A percentile compares a stretch with the other conserved stretches of the same genome.
Conservation (phyloP, 495 filamentous ascomycete species). For the Neurospora discreta region DNA sequence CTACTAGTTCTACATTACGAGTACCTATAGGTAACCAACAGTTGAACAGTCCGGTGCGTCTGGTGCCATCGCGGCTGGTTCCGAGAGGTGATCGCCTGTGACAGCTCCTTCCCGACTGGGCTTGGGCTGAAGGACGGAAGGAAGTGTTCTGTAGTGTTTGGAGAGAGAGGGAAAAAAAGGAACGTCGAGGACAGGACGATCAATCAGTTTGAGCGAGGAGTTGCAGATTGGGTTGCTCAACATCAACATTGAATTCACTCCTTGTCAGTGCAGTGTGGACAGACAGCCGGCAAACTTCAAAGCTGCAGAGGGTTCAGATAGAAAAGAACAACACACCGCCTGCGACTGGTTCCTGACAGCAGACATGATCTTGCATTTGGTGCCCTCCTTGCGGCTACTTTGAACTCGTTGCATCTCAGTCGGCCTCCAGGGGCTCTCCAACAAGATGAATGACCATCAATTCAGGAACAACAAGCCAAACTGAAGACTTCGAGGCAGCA, state of each 20-base stretch:
- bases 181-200: neutral
- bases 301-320: neutral
- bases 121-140: neutral
- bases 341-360: neutral
- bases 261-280: too few species aligned
- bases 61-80: neutral
- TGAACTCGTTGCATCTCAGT: neutral
- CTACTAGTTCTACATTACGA: too few species aligned
- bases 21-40: neutral
- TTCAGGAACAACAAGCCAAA: too few species aligned
- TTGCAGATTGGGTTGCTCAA: neutral
- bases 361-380: neutral
- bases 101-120: neutral
- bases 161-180: neutral
- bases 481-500: neutral
- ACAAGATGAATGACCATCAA: neutral
- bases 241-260: neutral
- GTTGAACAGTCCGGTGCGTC: neutral
- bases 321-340: neutral
- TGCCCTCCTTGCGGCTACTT: neutral
- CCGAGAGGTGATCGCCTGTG: neutral
- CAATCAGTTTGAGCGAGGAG: neutral
- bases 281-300: neutral
- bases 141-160: neutral
- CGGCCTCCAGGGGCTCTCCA: neutral